Evolutionary conservation across 345 rosid genomes (phyloP), one percentile per base, ranked within the genome.

Genomic region (Passiflora organensis): DNA sequence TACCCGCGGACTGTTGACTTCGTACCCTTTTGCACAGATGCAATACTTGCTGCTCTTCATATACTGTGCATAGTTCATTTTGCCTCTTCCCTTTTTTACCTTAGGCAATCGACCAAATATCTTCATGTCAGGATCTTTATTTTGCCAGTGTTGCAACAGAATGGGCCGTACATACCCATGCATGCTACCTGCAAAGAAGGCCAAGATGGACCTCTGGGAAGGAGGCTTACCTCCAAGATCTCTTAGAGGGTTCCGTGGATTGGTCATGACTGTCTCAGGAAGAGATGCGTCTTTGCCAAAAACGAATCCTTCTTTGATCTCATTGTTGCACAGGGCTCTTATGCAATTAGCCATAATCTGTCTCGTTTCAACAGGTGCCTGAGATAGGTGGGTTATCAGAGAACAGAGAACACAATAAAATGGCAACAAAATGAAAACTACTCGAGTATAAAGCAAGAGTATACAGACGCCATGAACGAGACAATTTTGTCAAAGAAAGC

Each of bases 11-110:
- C 98, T 87, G 53, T 91, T 87, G 36, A 85, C 98, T 77, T 87
- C 98, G 13, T 80, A 87, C 42, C 98, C 98, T 76, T 79, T 85
- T 4, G 98, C 86, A 51, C 98, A 91, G 21, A 91, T 82, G 62
- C 98, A 91, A 62, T 91, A 91, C 73, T 84, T 91, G 84, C 93
- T 87, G 77, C 93, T 87, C 75, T 82, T 80, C 98, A 87, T 87
- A 75, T 80, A 65, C 64, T 79, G 81, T 21, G 64, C 32, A 58
- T 87, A 91, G 72, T 76, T 82, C 81, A 63, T 80, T 51, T 80
- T 76, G 6, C 86, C 86, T 70, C 70, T 85, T 5, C 81, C 84
- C n/a, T n/a, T n/a, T 71, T 70, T 87, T 13, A 21, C 48, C 59
- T 75, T 81, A 0, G 88, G 86, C 81, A 91, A 51, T 38, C 12